Base-by-base conservation (phyloP, 805 yeast species). In the Lipomyces orientalis region DNA sequence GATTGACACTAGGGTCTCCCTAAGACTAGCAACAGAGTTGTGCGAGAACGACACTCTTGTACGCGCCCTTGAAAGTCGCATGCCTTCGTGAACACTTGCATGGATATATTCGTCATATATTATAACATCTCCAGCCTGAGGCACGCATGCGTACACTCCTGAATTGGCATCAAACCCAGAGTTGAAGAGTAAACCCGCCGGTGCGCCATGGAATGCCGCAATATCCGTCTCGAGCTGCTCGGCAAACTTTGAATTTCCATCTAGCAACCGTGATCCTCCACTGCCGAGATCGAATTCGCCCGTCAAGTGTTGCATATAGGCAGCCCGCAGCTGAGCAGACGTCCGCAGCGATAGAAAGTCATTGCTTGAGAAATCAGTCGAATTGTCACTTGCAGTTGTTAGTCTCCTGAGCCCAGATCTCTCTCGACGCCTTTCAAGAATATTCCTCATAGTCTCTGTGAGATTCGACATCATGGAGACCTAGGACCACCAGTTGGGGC, bases 71-170 rank as follows among this genome's bases (percentile, higher is more conserved):
- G 75, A 72, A 5, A 65, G 51, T 33, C 64, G 62, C 72, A 73
- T 72, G 7, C 75, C 75, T 49, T 73, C 74, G 39, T 73, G 75
- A 2, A 72, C 75, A 57, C 74, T 70, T 31, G 75, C 75, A 68
- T 73, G 75, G 39, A 73, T 70, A 31, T 64, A 64, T 64, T 73
- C 75, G 56, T 73, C 75, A 61, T 73, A 73, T 16, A 73, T 55
- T 7, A 73, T 60, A 14, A 70, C 43, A 54, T 73, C 75, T 6
- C 71, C 68, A 0, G 72, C 64, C 58, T 73, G 73, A 9, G 75
- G 72, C 25, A 73, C 60, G 62, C 71, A 68, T 12, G 73, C 59
- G 39, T 72, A 73, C 1, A 73, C 29, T 4, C 73, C 62, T 8
- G 64, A 68, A 61, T 73, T 73, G 35, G 75, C 75, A 43, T 73